These are phyloP conservation scores for Pelargonium australe DNA, from an alignment of 441 rosid species.

Conservation along the genomic window DNA sequence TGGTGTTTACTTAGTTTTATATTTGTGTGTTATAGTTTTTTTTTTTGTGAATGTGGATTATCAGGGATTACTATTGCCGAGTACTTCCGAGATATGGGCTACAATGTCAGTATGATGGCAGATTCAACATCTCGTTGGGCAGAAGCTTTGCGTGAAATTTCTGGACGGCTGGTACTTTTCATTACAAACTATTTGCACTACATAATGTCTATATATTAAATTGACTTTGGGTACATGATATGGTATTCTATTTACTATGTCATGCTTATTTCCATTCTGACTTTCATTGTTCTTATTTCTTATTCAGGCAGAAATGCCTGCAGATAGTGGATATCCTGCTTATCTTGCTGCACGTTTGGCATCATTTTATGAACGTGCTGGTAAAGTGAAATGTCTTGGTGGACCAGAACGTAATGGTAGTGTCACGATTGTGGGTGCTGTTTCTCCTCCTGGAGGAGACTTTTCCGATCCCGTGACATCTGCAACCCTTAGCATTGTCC, in stretches of 20 bases:
- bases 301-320: slow-evolving; percentile 98
- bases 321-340: slow-evolving; percentile 99
- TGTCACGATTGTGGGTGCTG: slow-evolving; percentile 99
- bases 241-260: background rate
- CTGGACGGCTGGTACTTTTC: slow-evolving; percentile 86
- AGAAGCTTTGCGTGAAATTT: slow-evolving; percentile 99
- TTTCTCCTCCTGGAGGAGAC: slow-evolving; percentile 99
- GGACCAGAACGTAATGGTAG: slow-evolving; percentile 97
- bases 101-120: slow-evolving; percentile 99
- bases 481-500: slow-evolving; percentile 69
- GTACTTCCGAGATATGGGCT: slow-evolving; percentile 98
- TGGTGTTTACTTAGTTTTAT: background rate
- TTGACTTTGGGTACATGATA: background rate
- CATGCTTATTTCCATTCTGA: slow-evolving; percentile 2
- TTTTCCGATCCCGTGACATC: slow-evolving; percentile 98
- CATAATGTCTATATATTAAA: background rate
- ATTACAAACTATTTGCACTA: slow-evolving; percentile 7
- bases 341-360: slow-evolving; percentile 97
- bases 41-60: slow-evolving; percentile 18
- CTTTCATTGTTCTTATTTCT: slow-evolving; percentile 21
- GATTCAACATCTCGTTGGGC: slow-evolving; percentile 99
- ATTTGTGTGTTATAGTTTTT: background rate
- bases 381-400: slow-evolving; percentile 97
- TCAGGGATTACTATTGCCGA: slow-evolving; percentile 97
- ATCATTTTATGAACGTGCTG: slow-evolving; percentile 98